A percentile compares a stretch with the other conserved stretches of the same genome.
Evolutionary conservation across 169 alveolate species (phyloP).

Genomic region (Eimeria sp.): DNA sequence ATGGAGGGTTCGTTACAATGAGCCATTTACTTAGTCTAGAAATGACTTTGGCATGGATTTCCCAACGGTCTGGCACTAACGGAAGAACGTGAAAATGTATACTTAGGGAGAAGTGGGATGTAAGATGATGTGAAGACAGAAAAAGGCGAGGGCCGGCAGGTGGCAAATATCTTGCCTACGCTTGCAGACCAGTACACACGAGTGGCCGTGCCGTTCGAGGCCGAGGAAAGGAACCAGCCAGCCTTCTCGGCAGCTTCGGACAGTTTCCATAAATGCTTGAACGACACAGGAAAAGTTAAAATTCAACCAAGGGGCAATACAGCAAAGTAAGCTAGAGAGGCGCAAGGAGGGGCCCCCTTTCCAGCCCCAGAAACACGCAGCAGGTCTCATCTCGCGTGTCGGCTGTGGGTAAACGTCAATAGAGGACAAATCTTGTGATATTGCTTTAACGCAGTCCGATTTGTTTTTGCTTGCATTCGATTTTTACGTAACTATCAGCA

Average conservation of each 20-base stretch:
- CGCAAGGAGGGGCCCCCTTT: slow-evolving; percentile 9
- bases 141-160: not conserved
- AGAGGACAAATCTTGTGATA: not conserved
- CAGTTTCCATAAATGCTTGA: not conserved
- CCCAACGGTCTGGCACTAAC: not conserved
- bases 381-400: slow-evolving; percentile 7
- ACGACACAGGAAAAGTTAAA: not conserved
- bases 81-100: not conserved
- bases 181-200: not conserved
- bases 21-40: not conserved
- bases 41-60: not conserved
- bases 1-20: not conserved
- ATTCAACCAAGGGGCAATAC: not conserved
- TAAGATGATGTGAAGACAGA: not conserved
- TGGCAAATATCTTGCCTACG: not conserved
- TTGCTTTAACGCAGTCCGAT: not conserved
- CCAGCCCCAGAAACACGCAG: slow-evolving; percentile 41
- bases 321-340: not conserved
- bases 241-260: not conserved
- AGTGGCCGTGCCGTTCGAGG: not conserved
- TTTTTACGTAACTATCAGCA: slow-evolving; percentile 1
- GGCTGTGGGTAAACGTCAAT: slow-evolving; percentile 17
- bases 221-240: not conserved
- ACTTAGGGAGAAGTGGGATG: not conserved
- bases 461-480: not conserved